Percentiles rank a stretch among this genome's conserved stretches.
Evolutionary conservation across 192 early-diverging fungal species (phyloP).

Genomic region (Backusella tarrabulga): DNA sequence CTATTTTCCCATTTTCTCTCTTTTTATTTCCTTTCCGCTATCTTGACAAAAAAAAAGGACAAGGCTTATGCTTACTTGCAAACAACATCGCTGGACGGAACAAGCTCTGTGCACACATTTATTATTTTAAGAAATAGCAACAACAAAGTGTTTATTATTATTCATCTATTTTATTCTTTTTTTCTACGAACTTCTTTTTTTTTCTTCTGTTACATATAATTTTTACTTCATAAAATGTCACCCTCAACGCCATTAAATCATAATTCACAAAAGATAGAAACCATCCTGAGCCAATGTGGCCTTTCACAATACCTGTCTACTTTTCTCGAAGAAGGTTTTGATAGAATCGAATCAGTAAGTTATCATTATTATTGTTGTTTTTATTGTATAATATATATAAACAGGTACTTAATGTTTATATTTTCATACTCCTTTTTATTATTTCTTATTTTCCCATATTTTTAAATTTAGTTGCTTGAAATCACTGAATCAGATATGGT

Average conservation of each 20-base stretch:
- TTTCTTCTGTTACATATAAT: constrained; percentile 5
- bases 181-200: not conserved
- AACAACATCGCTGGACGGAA: not conserved
- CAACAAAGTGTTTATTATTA: not conserved
- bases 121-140: not conserved
- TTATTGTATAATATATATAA: not conserved
- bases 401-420: not conserved
- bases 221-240: not conserved
- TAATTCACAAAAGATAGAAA: not conserved
- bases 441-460: not conserved
- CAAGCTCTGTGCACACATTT: not conserved
- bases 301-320: constrained; percentile 35
- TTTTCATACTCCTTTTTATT: not conserved
- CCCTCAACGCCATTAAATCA: not conserved
- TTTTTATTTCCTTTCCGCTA: not conserved
- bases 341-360: constrained; percentile 39
- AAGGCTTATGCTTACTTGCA: not conserved
- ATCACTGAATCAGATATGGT: constrained; percentile 39
- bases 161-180: not conserved
- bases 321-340: constrained; percentile 42
- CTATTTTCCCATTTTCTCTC: not conserved
- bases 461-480: constrained; percentile 31
- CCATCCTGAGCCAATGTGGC: constrained; percentile 22
- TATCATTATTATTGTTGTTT: not conserved
- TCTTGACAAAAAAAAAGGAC: not conserved